Percentiles rank a stretch among this genome's conserved stretches.
phyloP scores from a whole-genome alignment of 768 basidiomycete species.

The Daedalea quercina region DNA sequence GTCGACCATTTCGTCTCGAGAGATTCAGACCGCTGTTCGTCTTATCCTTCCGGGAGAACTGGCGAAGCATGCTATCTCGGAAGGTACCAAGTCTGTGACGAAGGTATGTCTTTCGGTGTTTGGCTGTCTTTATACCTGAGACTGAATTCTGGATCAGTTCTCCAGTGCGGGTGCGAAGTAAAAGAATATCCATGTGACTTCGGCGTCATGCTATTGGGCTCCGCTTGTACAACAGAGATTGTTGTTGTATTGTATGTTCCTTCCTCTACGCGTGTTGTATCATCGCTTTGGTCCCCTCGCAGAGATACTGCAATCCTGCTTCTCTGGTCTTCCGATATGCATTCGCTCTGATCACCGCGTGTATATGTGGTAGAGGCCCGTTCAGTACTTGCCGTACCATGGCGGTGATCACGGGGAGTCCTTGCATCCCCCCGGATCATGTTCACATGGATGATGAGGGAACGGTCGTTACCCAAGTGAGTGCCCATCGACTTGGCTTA shows the following conservation, averaged over 20 bases:
- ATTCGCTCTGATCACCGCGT: too few species aligned
- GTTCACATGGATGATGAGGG: too few species aligned
- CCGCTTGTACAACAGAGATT: background rate
- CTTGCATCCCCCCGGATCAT: too few species aligned
- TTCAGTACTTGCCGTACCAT: too few species aligned
- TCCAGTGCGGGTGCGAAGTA: constrained; percentile 70
- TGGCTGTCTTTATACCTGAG: background rate
- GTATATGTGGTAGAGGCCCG: too few species aligned
- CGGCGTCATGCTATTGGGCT: background rate
- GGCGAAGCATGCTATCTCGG: constrained; percentile 90
- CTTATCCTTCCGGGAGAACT: constrained; percentile 96
- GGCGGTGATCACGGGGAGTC: too few species aligned
- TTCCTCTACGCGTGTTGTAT: background rate
- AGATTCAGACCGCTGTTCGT: constrained; percentile 96
- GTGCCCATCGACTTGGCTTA: too few species aligned
- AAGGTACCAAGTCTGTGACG: constrained; percentile 91
- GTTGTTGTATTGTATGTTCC: constrained; percentile 4
- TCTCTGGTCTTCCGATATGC: too few species aligned
- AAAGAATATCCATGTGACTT: background rate
- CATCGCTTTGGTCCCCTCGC: background rate
- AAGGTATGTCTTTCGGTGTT: constrained; percentile 39
- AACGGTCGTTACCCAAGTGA: too few species aligned
- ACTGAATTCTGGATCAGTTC: constrained; percentile 36
- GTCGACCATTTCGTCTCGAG: constrained; percentile 96
- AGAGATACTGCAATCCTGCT: background rate